Percentiles rank a stretch among this genome's conserved stretches.
phyloP scores from a whole-genome alignment of 176 grass and related monocot genomes.

The Carex littledalei region DNA sequence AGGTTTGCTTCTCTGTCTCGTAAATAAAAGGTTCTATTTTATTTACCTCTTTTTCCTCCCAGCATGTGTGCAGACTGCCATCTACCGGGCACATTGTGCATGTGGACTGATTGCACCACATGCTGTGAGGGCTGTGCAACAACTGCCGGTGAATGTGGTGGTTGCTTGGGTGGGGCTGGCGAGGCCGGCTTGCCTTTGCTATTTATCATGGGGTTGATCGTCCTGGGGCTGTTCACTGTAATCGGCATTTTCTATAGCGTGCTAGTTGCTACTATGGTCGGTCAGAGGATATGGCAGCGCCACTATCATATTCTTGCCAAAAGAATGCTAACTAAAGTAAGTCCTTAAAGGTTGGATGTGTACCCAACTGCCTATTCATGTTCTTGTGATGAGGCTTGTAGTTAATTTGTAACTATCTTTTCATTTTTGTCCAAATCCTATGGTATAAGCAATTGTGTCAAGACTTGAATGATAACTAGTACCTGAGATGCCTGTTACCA shows the following conservation, averaged over 20 bases:
- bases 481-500: not conserved
- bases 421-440: not conserved
- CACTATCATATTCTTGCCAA: slow-evolving; percentile 89
- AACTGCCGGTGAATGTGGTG: slow-evolving; percentile 75
- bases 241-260: slow-evolving; percentile 85
- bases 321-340: slow-evolving; percentile 80
- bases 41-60: slow-evolving; percentile 23
- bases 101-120: slow-evolving; percentile 91
- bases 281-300: slow-evolving; percentile 85
- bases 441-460: not conserved
- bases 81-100: slow-evolving; percentile 78
- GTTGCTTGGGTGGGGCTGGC: slow-evolving; percentile 75
- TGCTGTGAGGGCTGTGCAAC: slow-evolving; percentile 85
- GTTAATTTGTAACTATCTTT: not conserved
- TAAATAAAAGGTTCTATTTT: not conserved
- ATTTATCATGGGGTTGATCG: slow-evolving; percentile 72
- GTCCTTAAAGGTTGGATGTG: not conserved
- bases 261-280: slow-evolving; percentile 77
- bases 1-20: not conserved
- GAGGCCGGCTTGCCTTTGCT: slow-evolving; percentile 72
- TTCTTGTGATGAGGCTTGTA: not conserved
- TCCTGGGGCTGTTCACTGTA: slow-evolving; percentile 55
- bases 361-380: not conserved
- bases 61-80: slow-evolving; percentile 92
- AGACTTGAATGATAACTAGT: no score